Evolutionary conservation across 2,329 filamentous ascomycete species (phyloP).

Genomic region (Trichothecium roseum): DNA sequence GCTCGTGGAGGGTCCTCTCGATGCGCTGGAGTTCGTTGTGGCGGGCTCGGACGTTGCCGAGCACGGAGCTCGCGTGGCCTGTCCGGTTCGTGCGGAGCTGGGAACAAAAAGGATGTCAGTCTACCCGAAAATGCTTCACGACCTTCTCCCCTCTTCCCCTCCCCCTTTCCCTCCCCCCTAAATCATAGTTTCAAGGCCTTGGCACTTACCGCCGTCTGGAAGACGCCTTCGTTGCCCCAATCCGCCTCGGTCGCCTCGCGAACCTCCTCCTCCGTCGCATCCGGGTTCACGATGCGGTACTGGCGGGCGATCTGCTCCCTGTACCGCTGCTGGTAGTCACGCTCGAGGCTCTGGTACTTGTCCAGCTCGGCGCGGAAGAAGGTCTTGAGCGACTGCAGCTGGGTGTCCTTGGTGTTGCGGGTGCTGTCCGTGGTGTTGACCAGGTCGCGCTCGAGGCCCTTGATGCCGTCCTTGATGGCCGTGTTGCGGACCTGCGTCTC

Average conservation of each 20-base stretch:
- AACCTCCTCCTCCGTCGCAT: conserved; percentile 66
- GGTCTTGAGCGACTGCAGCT: conserved; percentile 58
- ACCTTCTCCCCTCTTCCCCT: too few species aligned
- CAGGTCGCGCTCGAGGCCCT: conserved; percentile 61
- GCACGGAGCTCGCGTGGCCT: conserved; percentile 60
- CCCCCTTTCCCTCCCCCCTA: too few species aligned
- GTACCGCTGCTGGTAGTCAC: conserved; percentile 59
- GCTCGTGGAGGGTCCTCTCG: conserved; percentile 62
- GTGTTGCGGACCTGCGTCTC: conserved; percentile 64
- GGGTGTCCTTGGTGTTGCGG: conserved; percentile 58
- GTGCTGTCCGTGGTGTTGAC: conserved; percentile 49
- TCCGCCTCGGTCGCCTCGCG: conserved; percentile 57
- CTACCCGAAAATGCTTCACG: too few species aligned
- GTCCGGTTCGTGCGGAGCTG: conserved; percentile 67
- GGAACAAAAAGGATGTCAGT: background rate
- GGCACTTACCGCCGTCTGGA: conserved; percentile 64
- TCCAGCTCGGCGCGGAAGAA: conserved; percentile 63
- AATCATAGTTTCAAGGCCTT: background rate
- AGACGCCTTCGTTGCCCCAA: conserved; percentile 71
- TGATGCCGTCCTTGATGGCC: conserved; percentile 71
- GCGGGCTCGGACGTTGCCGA: conserved; percentile 69
- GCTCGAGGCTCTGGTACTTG: conserved; percentile 62
- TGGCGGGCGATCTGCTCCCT: conserved; percentile 71
- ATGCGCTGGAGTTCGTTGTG: conserved; percentile 79
- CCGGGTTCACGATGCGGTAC: conserved; percentile 72